Evolutionary conservation across 2,329 filamentous ascomycete species (phyloP), one percentile per base, ranked within the genome.

Genomic region (Aulographum hederae): DNA sequence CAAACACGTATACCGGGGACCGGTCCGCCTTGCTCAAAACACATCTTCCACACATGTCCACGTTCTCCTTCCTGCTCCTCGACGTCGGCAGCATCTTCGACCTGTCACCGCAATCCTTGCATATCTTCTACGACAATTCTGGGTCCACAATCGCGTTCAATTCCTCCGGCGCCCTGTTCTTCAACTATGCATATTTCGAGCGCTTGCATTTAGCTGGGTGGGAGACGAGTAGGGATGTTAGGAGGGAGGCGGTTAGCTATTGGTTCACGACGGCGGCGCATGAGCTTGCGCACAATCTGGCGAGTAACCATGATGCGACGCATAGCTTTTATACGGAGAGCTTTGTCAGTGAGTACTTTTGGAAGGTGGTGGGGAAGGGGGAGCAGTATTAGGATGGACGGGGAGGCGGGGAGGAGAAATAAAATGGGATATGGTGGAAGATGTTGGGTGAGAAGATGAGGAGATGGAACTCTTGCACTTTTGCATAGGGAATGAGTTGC

Each of bases 201-300:
- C 73, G 86, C 45, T 55, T 94, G 19, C 86, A 95, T 46, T 61
- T 69, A 28, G 21, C 18, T 30, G 27, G 1, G 37, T 37, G n/a
- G 38, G 51, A 71, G 30, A 46, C 42, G 37, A 41, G 40, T 30
- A 55, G 35, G 30, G 50, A 15, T 27, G 41, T 32, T 15, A 46
- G 30, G 16, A 39, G 14, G 50, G 78, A 89, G 37, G 80, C 80
- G 3, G 60, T 72, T 35, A 69, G 77, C 1, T 92, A 85, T 62
- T 95, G 86, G 86, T 94, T 78, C 70, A 78, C 93, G 39, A 84
- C 89, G n/a, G 52, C 94, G 38, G 91, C 84, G 38, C 89, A 98
- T 50, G 91, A 98, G 57, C 57, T 98, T 51, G 85, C 89, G 35
- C 89, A 98, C 56, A 98, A 98, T 50, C 57, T 98, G 33, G 81